Conservation (phyloP, 352 stramenopile species). For the Hyaloperonospora arabidopsidis region DNA sequence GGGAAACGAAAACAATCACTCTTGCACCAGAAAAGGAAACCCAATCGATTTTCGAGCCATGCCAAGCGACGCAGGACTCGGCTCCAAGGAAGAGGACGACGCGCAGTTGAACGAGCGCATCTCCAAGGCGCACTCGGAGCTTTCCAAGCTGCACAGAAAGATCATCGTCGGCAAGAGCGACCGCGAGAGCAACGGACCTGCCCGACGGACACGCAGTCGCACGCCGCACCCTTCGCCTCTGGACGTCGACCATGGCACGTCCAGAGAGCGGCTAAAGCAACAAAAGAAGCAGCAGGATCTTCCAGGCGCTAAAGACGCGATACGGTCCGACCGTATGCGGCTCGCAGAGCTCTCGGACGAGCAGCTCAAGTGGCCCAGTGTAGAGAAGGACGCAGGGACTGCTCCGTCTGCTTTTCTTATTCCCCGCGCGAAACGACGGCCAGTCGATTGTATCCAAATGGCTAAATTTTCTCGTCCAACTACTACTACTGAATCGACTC, state of each 20-base stretch:
- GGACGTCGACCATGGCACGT: slow-evolving; percentile 27
- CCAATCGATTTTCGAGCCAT: slow-evolving; percentile 10
- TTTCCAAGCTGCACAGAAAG: slow-evolving; percentile 46
- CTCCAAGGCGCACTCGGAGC: slow-evolving; percentile 43
- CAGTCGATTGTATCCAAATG: slow-evolving; percentile 1
- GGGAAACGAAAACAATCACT: neutral
- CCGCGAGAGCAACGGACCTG: slow-evolving; percentile 22
- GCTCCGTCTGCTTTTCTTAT: neutral
- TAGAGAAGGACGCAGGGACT: slow-evolving; percentile 13
- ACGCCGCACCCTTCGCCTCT: slow-evolving; percentile 7
- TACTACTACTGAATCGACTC: too few species aligned
- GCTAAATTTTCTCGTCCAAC: too few species aligned
- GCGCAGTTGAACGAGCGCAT: slow-evolving; percentile 47
- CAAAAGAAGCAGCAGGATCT: slow-evolving; percentile 47
- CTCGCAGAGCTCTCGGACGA: slow-evolving; percentile 71
- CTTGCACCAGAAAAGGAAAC: neutral
- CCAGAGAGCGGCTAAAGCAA: slow-evolving; percentile 27
- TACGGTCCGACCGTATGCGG: slow-evolving; percentile 61
- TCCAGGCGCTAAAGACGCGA: slow-evolving; percentile 35
- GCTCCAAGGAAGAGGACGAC: slow-evolving; percentile 33
- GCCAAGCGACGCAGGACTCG: slow-evolving; percentile 20
- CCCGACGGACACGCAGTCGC: slow-evolving; percentile 25
- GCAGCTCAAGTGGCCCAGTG: slow-evolving; percentile 38
- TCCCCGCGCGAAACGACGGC: too few species aligned
- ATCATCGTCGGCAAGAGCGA: slow-evolving; percentile 27